A percentile compares a stretch with the other conserved stretches of the same genome.
These are phyloP conservation scores for Eucalyptus fibrosa DNA, from an alignment of 345 rosid species.

Conservation along the genomic window DNA sequence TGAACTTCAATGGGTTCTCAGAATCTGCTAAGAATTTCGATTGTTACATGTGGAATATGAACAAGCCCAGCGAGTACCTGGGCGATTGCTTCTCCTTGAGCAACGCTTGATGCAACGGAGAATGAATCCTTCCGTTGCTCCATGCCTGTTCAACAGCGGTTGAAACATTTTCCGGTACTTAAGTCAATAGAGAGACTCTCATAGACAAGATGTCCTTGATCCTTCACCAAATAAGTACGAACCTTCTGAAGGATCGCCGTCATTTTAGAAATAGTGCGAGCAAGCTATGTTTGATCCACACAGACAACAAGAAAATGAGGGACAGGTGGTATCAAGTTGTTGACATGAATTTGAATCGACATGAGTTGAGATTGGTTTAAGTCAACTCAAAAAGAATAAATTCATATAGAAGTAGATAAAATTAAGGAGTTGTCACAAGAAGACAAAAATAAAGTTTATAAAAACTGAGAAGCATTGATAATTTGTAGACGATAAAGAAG, in stretches of 20 bases:
- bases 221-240: no score
- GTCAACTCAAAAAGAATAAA: no score
- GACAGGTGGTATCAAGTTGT: neutral
- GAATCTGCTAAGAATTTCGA: constrained; percentile 3
- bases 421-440: no score
- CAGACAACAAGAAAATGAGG: neutral
- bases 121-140: constrained; percentile 7
- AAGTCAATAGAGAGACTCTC: no score
- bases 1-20: neutral
- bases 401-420: no score
- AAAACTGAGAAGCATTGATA: no score
- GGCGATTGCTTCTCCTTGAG: neutral
- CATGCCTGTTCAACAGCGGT: neutral
- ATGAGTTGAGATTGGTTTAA: neutral
- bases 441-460: no score
- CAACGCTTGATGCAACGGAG: constrained; percentile 2
- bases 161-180: neutral
- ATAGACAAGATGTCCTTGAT: no score
- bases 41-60: neutral
- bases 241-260: no score
- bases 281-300: neutral
- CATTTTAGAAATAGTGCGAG: neutral
- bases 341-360: neutral
- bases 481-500: no score
- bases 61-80: constrained; percentile 2